Evolutionary conservation across 108 stramenopile genomes (phyloP).

Genomic region (Skeletonema grethae): DNA sequence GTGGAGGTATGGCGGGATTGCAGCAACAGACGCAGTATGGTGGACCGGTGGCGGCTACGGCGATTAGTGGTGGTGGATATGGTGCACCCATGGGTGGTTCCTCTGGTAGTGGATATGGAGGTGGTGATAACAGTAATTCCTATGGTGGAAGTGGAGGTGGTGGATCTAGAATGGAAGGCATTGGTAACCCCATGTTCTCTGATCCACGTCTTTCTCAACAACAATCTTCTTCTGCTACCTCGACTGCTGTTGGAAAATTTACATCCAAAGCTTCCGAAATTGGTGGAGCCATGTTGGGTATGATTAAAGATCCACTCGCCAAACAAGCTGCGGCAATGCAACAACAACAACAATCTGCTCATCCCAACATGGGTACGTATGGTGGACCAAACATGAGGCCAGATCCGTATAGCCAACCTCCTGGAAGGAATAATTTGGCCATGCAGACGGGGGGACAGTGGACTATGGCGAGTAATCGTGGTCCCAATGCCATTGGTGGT

Average conservation of each 20-base stretch:
- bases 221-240: constrained; percentile 3
- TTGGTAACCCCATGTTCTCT: constrained; percentile 89
- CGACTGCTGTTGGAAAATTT: constrained; percentile 33
- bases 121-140: not conserved
- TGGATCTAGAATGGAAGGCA: constrained; percentile 77
- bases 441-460: constrained; percentile 83
- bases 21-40: constrained; percentile 11
- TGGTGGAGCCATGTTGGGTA: constrained; percentile 70
- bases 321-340: constrained; percentile 36
- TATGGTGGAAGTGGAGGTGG: constrained; percentile 30
- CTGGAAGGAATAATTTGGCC: constrained; percentile 72
- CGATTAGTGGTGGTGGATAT: constrained; percentile 29
- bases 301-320: constrained; percentile 91
- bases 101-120: constrained; percentile 24
- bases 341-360: not conserved
- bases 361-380: constrained; percentile 24
- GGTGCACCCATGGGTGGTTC: constrained; percentile 46
- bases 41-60: constrained; percentile 17
- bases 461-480: constrained; percentile 91
- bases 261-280: constrained; percentile 58
- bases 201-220: constrained; percentile 71
- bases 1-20: constrained; percentile 20
- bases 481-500: constrained; percentile 63
- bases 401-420: constrained; percentile 59
- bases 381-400: constrained; percentile 53